Base-by-base conservation (phyloP, 192 early-diverging fungal genomes). In the Haplosporangium gracile region DNA sequence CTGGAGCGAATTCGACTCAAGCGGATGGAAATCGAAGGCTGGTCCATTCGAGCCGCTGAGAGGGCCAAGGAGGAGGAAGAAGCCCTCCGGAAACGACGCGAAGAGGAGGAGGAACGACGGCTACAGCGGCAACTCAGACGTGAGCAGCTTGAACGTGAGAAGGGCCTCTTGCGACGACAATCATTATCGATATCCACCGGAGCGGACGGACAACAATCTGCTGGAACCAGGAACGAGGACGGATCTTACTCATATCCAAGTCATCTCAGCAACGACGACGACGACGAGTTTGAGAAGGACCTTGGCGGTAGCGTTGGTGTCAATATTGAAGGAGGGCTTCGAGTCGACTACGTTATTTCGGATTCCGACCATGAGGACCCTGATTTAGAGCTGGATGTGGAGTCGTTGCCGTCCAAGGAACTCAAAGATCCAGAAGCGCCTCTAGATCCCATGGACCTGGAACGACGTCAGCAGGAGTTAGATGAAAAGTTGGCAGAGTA, bases 1-100 rank as follows among this genome's bases (percentile, higher is more conserved):
- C 47, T 85, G 22, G 83, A 85, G 49, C 83, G 83, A 2, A 85
- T 85, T 22, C 78, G 83, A 38, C 68, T 85, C 5, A 80, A 74
- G 45, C 68, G 83, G 43, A 76, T 85, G 83, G 83, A 85, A 55
- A 85, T 85, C 57, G 83, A 85, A 74, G 78, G 83, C 47, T 85
- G 83, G 83, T 85, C 83, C 39, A 72, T 85, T 65, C 78, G 83
- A 39, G 83, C 83, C 34, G 78, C 83, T 29, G 83, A 85, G 38
- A 68, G 78, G 15, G 83, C 83, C 22, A 79, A 63, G 29, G 83
- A 85, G 38, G 83, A 85, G 53, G 83, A 85, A 57, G 83, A 85
- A n/a, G 83, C 83, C 16, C 83, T 80, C 8, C 51, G 83, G 68
- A 80, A 77, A 63, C 45, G 77, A 45, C 78, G 70, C 9, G 78